phyloP scores from a whole-genome alignment of 2,329 filamentous ascomycete species.

The Mycosphaerella arachidis region DNA sequence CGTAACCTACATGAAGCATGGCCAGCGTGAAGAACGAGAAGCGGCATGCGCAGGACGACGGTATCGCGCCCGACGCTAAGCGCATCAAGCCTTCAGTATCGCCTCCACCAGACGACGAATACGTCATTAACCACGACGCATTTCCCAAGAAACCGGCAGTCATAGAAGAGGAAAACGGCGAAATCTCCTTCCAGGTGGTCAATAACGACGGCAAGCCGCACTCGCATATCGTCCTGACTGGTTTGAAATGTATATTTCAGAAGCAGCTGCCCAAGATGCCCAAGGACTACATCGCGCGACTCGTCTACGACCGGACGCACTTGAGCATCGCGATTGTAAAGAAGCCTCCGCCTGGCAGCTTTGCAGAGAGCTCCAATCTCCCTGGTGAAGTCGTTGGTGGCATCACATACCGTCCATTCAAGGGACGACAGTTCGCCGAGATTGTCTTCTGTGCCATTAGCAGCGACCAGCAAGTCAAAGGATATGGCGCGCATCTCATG shows the following conservation, averaged over 20 bases:
- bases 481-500: constrained; percentile 97
- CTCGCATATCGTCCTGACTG: constrained; percentile 89
- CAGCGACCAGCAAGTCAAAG: constrained; percentile 97
- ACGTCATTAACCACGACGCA: constrained; percentile 47
- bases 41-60: constrained; percentile 66
- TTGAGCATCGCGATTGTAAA: constrained; percentile 96
- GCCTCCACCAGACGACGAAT: constrained; percentile 34
- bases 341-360: constrained; percentile 60
- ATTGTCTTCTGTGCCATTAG: constrained; percentile 98
- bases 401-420: constrained; percentile 94
- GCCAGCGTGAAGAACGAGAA: constrained; percentile 42
- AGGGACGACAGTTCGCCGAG: constrained; percentile 86
- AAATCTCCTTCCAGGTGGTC: constrained; percentile 95
- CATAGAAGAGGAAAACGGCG: constrained; percentile 85
- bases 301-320: constrained; percentile 96
- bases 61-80: constrained; percentile 56
- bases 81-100: constrained; percentile 52
- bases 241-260: constrained; percentile 95
- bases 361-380: constrained; percentile 26
- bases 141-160: constrained; percentile 94
- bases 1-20: constrained; percentile 15
- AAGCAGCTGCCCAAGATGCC: constrained; percentile 99
- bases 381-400: constrained; percentile 56
- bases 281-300: constrained; percentile 94
- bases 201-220: constrained; percentile 90